Percentiles rank a stretch among this genome's conserved stretches.
phyloP scores from a whole-genome alignment of 2,329 filamentous ascomycete genomes.

The Coniochaeta pulveracea region DNA sequence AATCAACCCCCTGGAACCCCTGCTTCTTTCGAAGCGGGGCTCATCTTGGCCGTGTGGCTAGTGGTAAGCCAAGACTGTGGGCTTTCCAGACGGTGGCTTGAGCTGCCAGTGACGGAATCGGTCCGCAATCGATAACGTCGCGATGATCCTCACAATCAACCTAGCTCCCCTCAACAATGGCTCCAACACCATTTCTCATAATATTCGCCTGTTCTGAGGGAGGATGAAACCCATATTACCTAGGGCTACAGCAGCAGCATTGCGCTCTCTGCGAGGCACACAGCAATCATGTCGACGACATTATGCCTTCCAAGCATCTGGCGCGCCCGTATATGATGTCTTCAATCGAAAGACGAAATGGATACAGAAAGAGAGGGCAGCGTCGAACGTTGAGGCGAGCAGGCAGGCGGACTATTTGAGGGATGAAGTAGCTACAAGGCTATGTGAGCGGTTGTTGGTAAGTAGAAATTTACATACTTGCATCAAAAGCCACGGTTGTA shows the following conservation, averaged over 20 bases:
- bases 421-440: slow-evolving; percentile 75
- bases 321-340: slow-evolving; percentile 71
- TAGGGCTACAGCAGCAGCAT: slow-evolving; percentile 6
- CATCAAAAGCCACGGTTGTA: too few species aligned
- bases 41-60: too few species aligned
- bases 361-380: slow-evolving; percentile 82
- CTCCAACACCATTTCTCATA: too few species aligned
- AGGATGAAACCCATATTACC: slow-evolving; percentile 7
- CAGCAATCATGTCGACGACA: slow-evolving; percentile 26
- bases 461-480: slow-evolving; percentile 7
- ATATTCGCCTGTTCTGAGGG: slow-evolving; percentile 2
- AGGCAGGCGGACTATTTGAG: slow-evolving; percentile 84
- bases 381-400: slow-evolving; percentile 55
- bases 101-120: too few species aligned
- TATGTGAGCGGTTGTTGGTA: slow-evolving; percentile 79
- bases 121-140: too few species aligned
- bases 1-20: too few species aligned
- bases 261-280: slow-evolving; percentile 3
- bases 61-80: too few species aligned
- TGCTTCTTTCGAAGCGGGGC: too few species aligned
- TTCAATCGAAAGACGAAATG: slow-evolving; percentile 86
- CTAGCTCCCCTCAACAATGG: too few species aligned
- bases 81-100: too few species aligned
- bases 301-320: slow-evolving; percentile 71
- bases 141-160: too few species aligned